Evolutionary conservation across 345 rosid species (phyloP), one percentile per base, ranked within the genome.

Genomic region (Aethionema arabicum): DNA sequence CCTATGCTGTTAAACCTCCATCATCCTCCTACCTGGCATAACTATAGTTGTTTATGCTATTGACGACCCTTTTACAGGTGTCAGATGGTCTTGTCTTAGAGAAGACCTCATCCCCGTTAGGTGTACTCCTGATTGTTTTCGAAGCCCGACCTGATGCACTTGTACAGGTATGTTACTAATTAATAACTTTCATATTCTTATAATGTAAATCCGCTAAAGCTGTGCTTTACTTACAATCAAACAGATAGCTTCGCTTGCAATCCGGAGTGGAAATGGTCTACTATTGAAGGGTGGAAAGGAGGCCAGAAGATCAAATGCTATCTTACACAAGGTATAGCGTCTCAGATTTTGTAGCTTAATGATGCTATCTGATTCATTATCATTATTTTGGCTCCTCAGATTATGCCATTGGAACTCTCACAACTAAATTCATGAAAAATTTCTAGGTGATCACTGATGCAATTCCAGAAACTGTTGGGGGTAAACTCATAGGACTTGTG

Each of bases 81-180:
- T 92, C 99, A 52, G 96, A 90, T 78, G 96, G 97, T 65, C 97
- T 95, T 33, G 41, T 88, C 60, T 66, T 95, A 53, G 99, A 95
- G 82, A 90, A 90, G 84, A 95, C 96, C 41, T 84, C 99, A 56
- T 84, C 87, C 68, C 95, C 99, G 51, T 77, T 95, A 77, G 99
- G 97, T 7, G 99, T 90, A 70, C 95, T 95, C 70, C 74, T 95
- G 73, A 86, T 95, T 77, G 85, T 95, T 70, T 95, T 95, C 65
- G 99, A 90, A 77, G 83, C 97, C 56, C 92, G 96, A 52, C 99
- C 97, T 64, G 97, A 95, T 54, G 97, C 99, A 39, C 80, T 95
- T 37, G 95, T 95, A 40, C 99, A 93, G 95, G 99, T 93, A 77
- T 21, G 49, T 57, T 58, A 16, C 67, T 42, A 31, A 43, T 9